A percentile compares a stretch with the other conserved stretches of the same genome.
phyloP scores from a whole-genome alignment of 1,139 yeast species.

The Nakaseomyces uthaithaninus region DNA sequence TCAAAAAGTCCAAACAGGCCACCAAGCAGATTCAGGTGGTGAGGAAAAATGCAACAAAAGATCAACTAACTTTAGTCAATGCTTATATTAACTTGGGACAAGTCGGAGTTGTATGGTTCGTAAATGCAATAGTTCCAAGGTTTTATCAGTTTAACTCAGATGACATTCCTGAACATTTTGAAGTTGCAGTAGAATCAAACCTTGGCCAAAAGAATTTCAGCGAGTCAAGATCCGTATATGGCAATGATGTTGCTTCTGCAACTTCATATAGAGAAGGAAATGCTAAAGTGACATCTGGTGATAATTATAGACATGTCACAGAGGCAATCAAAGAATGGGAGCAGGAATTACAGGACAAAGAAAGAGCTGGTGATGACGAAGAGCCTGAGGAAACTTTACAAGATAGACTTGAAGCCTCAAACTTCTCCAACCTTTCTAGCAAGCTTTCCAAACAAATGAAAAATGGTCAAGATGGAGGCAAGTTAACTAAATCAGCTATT shows the following conservation, averaged over 20 bases:
- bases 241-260: constrained; percentile 67
- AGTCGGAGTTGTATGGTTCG: constrained; percentile 59
- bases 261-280: constrained; percentile 61
- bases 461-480: constrained; percentile 21
- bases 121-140: constrained; percentile 55
- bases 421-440: constrained; percentile 11
- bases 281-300: constrained; percentile 59
- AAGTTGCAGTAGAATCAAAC: constrained; percentile 22
- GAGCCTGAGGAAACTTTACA: constrained; percentile 46
- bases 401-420: constrained; percentile 39
- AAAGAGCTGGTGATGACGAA: constrained; percentile 28
- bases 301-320: constrained; percentile 48
- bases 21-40: constrained; percentile 37
- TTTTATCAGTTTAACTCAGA: constrained; percentile 58
- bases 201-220: constrained; percentile 31
- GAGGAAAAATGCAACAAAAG: constrained; percentile 32
- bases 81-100: constrained; percentile 37
- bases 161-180: constrained; percentile 29
- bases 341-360: constrained; percentile 13
- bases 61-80: constrained; percentile 35
- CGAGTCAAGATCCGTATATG: constrained; percentile 38
- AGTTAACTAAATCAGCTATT: constrained; percentile 1
- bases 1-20: constrained; percentile 43
- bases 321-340: constrained; percentile 37
- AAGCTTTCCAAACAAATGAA: constrained; percentile 14